Evolutionary conservation across 352 stramenopile genomes (phyloP), one percentile per base, ranked within the genome.

Genomic region (Phytophthora pinifolia): DNA sequence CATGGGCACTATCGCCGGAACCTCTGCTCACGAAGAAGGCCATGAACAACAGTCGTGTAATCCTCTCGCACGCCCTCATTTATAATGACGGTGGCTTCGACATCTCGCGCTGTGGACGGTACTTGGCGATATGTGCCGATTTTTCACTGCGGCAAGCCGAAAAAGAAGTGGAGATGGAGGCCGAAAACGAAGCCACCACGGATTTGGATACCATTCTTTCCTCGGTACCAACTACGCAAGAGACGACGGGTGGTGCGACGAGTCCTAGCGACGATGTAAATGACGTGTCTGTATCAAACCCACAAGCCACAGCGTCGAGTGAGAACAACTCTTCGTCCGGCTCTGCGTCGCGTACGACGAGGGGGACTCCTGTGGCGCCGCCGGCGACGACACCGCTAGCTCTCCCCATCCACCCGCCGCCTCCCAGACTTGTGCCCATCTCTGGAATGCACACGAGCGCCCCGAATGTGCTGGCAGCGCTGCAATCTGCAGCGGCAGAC

Each of bases 11-110:
- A 18, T 81, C 84, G 2, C 65, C 79, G 3, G 80, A 94, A 53
- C 84, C 82, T 12, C 58, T 88, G 9, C 54, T 88, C 33, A 77
- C 71, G 31, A 90, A 87, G 50, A 92, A 92, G 47, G 84, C 84
- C 9, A 94, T 94, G 84, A 78, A 88, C 48, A 90, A 91, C 54
- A 88, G 82, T 22, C 83, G 81, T 9, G 68, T 88, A 0, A 81
- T 96, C 54, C 65, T 98, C 36, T 92, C 88, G 1, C 86, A 97
- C 50, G 92, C 96, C 4, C 79, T 98, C 46, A 88, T 99, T 25
- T 99, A 99, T 72, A 99, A 98, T 62, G 96, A 99, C 67, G 96
- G 96, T 43, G 96, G 96, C 32, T 98, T 99, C 71, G 96, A 99
- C 71, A 87, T 99, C 36, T 98, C 95, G 13, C 77, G 82, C 14